These are phyloP conservation scores for Pestalotiopsis sp. DNA, from an alignment of 2,329 filamentous ascomycete genomes.

Conservation along the genomic window DNA sequence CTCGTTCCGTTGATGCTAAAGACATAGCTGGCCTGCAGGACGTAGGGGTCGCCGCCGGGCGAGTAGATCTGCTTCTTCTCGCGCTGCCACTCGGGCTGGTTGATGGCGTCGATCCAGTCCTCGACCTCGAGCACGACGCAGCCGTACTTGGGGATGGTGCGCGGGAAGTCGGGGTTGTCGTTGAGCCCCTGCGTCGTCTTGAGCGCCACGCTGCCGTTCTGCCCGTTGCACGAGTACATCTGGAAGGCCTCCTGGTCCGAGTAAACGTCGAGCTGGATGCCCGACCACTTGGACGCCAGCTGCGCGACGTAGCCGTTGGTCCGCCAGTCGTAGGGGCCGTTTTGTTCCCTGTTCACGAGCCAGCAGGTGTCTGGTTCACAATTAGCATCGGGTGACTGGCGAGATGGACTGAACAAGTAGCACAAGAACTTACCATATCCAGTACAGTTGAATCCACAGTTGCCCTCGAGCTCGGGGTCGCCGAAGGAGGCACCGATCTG, in stretches of 20 bases:
- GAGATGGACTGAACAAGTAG: no score
- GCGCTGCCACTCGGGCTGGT: conserved; percentile 84
- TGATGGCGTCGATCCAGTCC: conserved; percentile 93
- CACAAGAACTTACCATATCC: conserved; percentile 68
- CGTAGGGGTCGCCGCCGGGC: conserved; percentile 60
- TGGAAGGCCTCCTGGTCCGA: conserved; percentile 87
- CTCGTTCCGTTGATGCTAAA: conserved; percentile 51
- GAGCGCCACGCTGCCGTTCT: conserved; percentile 69
- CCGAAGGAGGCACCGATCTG: conserved; percentile 71
- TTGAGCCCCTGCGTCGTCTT: conserved; percentile 70
- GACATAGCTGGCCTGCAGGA: conserved; percentile 61
- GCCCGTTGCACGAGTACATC: conserved; percentile 79
- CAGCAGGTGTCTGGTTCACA: conserved; percentile 61
- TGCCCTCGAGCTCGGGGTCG: conserved; percentile 61
- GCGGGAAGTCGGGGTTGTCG: conserved; percentile 53
- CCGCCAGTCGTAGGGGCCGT: conserved; percentile 64
- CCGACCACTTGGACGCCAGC: conserved; percentile 72
- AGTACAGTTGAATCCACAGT: conserved; percentile 80
- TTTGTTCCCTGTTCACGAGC: conserved; percentile 62
- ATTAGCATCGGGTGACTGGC: not conserved
- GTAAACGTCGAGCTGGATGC: conserved; percentile 79
- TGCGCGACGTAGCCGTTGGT: conserved; percentile 60
- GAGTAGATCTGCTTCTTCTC: conserved; percentile 58
- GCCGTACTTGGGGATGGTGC: conserved; percentile 72
- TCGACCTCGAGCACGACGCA: conserved; percentile 91